Evolutionary conservation across 2,329 filamentous ascomycete genomes (phyloP).

Genomic region (Anthostomella pinea): DNA sequence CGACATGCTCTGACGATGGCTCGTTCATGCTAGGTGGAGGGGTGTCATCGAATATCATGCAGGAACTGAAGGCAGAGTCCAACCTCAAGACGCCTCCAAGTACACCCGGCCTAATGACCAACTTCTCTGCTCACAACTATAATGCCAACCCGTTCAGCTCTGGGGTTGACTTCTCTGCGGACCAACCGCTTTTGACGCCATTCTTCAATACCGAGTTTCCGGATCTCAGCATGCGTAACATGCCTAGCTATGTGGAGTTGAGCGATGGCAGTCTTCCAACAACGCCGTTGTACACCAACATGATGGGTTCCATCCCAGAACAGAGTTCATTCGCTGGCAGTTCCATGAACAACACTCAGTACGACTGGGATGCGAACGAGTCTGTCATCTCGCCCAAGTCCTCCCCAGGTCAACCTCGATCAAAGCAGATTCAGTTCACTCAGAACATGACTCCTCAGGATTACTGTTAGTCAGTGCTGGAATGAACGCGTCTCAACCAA

Average conservation of each 20-base stretch:
- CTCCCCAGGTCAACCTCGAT: constrained; percentile 36
- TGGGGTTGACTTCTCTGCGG: constrained; percentile 34
- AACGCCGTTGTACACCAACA: constrained; percentile 45
- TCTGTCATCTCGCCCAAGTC: constrained; percentile 37
- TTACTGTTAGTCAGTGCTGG: constrained; percentile 31
- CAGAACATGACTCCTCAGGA: constrained; percentile 45
- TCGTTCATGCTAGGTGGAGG: constrained; percentile 29
- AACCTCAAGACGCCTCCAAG: constrained; percentile 52
- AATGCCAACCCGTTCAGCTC: constrained; percentile 28
- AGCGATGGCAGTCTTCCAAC: constrained; percentile 44
- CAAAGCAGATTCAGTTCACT: constrained; percentile 46
- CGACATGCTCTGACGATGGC: constrained; percentile 39
- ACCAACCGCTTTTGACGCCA: constrained; percentile 50
- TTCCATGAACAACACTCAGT: constrained; percentile 42
- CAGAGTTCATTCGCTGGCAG: constrained; percentile 32
- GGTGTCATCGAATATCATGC: constrained; percentile 17
- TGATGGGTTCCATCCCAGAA: constrained; percentile 42
- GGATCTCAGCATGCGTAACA: constrained; percentile 38
- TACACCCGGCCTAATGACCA: constrained; percentile 47
- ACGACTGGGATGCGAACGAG: constrained; percentile 48
- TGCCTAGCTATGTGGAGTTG: constrained; percentile 46
- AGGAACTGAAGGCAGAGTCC: constrained; percentile 35
- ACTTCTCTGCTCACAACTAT: constrained; percentile 40
- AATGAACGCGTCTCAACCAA: background rate
- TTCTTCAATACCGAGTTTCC: constrained; percentile 45